Conservation (phyloP, 441 rosid species). For the Aleurites moluccanus region DNA sequence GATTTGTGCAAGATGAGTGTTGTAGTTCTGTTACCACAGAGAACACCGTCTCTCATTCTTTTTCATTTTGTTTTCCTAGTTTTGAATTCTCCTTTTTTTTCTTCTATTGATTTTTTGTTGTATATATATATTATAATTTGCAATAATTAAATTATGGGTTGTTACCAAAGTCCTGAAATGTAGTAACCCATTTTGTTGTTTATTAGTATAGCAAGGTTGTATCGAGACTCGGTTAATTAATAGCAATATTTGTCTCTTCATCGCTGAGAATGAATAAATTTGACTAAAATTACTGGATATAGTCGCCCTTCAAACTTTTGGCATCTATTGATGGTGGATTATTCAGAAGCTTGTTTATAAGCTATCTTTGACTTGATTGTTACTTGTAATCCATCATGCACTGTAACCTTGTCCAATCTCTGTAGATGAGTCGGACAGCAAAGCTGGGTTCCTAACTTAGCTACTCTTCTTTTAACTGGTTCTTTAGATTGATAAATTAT, state of each 20-base stretch:
- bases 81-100: constrained; percentile 12
- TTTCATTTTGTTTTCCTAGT: constrained; percentile 14
- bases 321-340: neutral
- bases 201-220: constrained; percentile 16
- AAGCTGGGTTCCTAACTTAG: too few relatives aligned
- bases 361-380: neutral
- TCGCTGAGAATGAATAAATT: constrained; percentile 4
- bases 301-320: neutral
- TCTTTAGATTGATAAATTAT: too few relatives aligned
- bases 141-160: constrained; percentile 32
- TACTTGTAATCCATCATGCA: neutral
- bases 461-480: too few relatives aligned
- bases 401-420: neutral
- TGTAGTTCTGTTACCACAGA: constrained; percentile 24
- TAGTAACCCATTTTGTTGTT: constrained; percentile 35
- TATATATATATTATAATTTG: constrained; percentile 33
- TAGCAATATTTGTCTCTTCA: constrained; percentile 7
- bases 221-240: constrained; percentile 11
- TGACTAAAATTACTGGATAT: neutral
- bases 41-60: constrained; percentile 16
- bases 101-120: constrained; percentile 33
- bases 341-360: neutral
- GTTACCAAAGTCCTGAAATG: constrained; percentile 27
- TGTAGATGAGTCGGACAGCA: neutral
- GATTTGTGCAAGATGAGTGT: constrained; percentile 28